Base-by-base conservation (phyloP, 106 monocot species). In the Dendrobium nobile region DNA sequence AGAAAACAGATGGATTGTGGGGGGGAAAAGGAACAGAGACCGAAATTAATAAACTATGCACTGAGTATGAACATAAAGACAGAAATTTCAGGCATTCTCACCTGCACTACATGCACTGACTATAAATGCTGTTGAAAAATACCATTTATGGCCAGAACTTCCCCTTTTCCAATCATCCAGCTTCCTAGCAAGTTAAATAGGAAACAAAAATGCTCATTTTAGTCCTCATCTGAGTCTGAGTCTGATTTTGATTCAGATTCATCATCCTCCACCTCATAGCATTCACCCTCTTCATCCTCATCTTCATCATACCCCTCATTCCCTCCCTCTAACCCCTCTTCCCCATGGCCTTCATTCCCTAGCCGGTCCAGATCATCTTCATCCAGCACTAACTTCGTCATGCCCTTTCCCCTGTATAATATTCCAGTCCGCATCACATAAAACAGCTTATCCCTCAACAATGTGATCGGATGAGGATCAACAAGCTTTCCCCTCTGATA, bases 351-450 rank as follows among this genome's bases (percentile, higher is more conserved):
- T 41, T 41, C 76, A 4, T 77, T 85, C 64, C 56, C 74, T 1
- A 77, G 44, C 15, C 27, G 20, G 1, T 77, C 55, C 28, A 56
- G 43, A 26, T 80, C 82, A 77, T 88, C 91, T 4, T 70, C 92
- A 58, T 88, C 89, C 47, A 87, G 56, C 5, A 86, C 86, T 51
- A 95, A 28, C 79, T 82, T 84, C 13, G 88, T 80, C 88, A 83
- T 33, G 41, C 88, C 90, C 77, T 91, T 93, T 20, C 91, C 93
- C 15, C 98, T 15, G 67, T 91, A 93, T 56, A 99, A 73, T 11
- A 95, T 59, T 15, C 98, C 95, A 4, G 89, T 99, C 65, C 92
- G 82, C 98, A 99, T 99, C 54, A 95, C 95, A 80, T 95, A 91
- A 70, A 84, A 75, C 82, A 84, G 91, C 80, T 93, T 95, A 73